A percentile compares a stretch with the other conserved stretches of the same genome.
phyloP scores from a whole-genome alignment of 2,329 filamentous ascomycete genomes.

The Arthroderma sp. region DNA sequence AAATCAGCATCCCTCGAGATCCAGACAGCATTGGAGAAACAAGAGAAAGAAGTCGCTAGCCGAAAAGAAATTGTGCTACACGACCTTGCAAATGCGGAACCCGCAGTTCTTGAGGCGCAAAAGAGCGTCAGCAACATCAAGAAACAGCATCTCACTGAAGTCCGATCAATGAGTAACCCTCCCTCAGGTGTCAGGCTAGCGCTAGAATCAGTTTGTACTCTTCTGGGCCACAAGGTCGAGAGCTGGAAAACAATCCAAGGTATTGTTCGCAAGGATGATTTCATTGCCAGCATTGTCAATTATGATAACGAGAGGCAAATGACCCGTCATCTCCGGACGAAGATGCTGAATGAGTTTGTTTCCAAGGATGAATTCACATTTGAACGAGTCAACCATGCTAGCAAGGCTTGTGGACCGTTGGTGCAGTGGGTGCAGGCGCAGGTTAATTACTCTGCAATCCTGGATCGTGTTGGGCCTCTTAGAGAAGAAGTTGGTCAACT shows the following conservation, averaged over 20 bases:
- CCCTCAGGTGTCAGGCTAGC: conserved; percentile 83
- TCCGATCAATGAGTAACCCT: conserved; percentile 90
- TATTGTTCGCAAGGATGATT: conserved; percentile 83
- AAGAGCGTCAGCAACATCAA: conserved; percentile 98
- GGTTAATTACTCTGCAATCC: conserved; percentile 93
- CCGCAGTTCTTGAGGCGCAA: conserved; percentile 82
- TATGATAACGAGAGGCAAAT: conserved; percentile 94
- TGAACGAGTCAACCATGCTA: conserved; percentile 89
- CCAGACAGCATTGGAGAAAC: conserved; percentile 72
- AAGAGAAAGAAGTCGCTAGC: conserved; percentile 74
- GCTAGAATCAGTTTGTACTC: conserved; percentile 88
- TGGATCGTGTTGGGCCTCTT: conserved; percentile 84
- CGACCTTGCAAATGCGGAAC: conserved; percentile 83
- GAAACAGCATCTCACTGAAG: conserved; percentile 90
- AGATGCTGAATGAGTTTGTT: conserved; percentile 87
- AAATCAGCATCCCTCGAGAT: conserved; percentile 82
- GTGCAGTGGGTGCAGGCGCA: conserved; percentile 97
- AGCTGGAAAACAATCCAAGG: conserved; percentile 87
- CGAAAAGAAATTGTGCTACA: conserved; percentile 73
- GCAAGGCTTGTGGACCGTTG: conserved; percentile 89
- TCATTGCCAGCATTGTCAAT: conserved; percentile 94
- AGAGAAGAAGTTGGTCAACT: conserved; percentile 79
- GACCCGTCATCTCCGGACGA: conserved; percentile 67
- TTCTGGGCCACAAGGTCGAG: conserved; percentile 78
- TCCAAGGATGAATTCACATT: conserved; percentile 93